phyloP scores from a whole-genome alignment of 768 basidiomycete genomes.

The Serendipita indica region DNA sequence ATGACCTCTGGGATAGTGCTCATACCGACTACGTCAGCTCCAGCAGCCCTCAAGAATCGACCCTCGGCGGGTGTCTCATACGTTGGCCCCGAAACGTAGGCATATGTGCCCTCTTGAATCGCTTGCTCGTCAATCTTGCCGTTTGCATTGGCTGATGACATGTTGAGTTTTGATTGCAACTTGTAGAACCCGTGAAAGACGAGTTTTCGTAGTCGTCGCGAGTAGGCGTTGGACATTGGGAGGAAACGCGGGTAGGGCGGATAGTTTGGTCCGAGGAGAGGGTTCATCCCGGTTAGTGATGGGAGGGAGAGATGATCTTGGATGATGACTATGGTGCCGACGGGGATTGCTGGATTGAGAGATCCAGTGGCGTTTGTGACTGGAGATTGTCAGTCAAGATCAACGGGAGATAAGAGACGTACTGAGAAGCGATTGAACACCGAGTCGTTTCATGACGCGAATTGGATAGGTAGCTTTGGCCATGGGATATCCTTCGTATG shows the following conservation, averaged over 20 bases:
- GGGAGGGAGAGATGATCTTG: constrained; percentile 77
- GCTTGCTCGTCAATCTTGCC: constrained; percentile 27
- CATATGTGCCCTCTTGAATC: constrained; percentile 64
- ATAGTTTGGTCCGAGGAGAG: constrained; percentile 59
- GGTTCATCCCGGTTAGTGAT: constrained; percentile 59
- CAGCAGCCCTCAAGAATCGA: constrained; percentile 51
- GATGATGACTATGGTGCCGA: constrained; percentile 76
- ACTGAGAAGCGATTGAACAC: constrained; percentile 65
- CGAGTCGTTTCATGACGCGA: constrained; percentile 61
- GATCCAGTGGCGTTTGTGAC: constrained; percentile 85
- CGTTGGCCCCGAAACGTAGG: constrained; percentile 82
- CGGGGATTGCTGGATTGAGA: constrained; percentile 52
- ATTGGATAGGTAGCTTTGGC: constrained; percentile 63
- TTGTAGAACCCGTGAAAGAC: constrained; percentile 57
- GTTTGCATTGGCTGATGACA: neutral
- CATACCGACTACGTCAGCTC: constrained; percentile 90
- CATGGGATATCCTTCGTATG: constrained; percentile 69
- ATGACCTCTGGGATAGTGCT: constrained; percentile 84
- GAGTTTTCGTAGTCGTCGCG: constrained; percentile 48
- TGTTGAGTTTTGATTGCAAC: constrained; percentile 23
- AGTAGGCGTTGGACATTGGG: constrained; percentile 74
- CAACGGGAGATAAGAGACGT: constrained; percentile 18
- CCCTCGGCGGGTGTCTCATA: constrained; percentile 87
- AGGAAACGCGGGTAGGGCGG: constrained; percentile 55
- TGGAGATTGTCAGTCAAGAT: constrained; percentile 19